Evolutionary conservation across 179 eudicot genomes (phyloP).

Genomic region (Corrigiola litoralis): DNA sequence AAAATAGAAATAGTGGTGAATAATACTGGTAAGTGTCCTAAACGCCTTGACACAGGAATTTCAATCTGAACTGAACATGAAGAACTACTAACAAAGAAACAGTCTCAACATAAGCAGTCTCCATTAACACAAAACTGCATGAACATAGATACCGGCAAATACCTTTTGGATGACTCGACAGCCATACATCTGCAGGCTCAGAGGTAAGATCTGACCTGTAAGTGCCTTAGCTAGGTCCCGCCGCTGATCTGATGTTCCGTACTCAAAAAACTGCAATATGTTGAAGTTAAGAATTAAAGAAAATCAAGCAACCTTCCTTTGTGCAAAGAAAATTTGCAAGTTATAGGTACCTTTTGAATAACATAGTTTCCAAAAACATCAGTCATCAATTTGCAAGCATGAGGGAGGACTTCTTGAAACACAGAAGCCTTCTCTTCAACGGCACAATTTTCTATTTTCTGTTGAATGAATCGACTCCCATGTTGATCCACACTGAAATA

Average conservation of each 20-base stretch:
- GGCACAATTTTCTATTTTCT: slow-evolving; percentile 69
- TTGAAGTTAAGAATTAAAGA: neutral
- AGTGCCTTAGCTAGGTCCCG: slow-evolving; percentile 79
- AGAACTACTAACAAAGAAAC: neutral
- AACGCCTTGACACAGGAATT: neutral
- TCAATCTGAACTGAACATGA: neutral
- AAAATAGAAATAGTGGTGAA: too few species aligned
- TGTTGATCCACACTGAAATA: slow-evolving; percentile 79
- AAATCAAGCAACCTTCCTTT: neutral
- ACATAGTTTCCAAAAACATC: slow-evolving; percentile 99
- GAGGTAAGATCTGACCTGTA: slow-evolving; percentile 56
- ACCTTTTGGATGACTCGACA: slow-evolving; percentile 98
- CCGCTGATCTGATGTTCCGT: slow-evolving; percentile 79
- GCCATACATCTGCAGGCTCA: slow-evolving; percentile 97
- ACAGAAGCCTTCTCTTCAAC: slow-evolving; percentile 76
- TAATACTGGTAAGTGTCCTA: too few species aligned
- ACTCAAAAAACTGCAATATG: slow-evolving; percentile 71
- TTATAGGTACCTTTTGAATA: slow-evolving; percentile 72
- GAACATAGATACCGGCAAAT: slow-evolving; percentile 2
- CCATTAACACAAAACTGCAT: neutral
- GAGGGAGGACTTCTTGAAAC: slow-evolving; percentile 79
- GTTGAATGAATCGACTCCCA: slow-evolving; percentile 95
- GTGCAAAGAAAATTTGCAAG: neutral
- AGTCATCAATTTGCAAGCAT: slow-evolving; percentile 68
- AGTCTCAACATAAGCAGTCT: neutral